Percentiles rank a stretch among this genome's conserved stretches.
Conservation (phyloP, 2,329 filamentous ascomycete genomes). For the Ustulina deusta region DNA sequence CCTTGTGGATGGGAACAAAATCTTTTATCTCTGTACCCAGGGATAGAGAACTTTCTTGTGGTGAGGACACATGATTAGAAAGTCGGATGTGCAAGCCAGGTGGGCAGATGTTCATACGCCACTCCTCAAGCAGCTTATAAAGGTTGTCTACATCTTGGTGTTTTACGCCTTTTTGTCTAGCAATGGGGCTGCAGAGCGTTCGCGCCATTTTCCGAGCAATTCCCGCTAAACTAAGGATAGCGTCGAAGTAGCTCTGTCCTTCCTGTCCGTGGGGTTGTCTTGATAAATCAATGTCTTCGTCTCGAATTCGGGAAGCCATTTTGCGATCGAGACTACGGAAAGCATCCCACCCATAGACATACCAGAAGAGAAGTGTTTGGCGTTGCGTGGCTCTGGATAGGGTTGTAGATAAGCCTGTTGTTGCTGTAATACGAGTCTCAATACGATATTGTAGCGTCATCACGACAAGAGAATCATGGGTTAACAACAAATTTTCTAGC, state of each 20-base stretch:
- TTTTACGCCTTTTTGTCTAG: slow-evolving; percentile 24
- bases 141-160: slow-evolving; percentile 25
- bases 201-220: slow-evolving; percentile 28
- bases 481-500: slow-evolving; percentile 27
- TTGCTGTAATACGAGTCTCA: slow-evolving; percentile 7
- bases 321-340: slow-evolving; percentile 29
- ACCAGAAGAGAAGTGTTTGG: slow-evolving; percentile 30
- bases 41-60: background rate
- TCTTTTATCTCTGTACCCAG: slow-evolving; percentile 3
- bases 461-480: slow-evolving; percentile 33
- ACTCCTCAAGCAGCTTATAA: slow-evolving; percentile 33
- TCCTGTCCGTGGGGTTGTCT: slow-evolving; percentile 9
- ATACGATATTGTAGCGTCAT: slow-evolving; percentile 34
- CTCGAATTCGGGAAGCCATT: slow-evolving; percentile 29
- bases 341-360: slow-evolving; percentile 31
- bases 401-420: slow-evolving; percentile 2
- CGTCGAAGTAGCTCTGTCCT: slow-evolving; percentile 31
- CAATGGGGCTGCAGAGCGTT: slow-evolving; percentile 20
- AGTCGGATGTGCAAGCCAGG: slow-evolving; percentile 5
- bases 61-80: background rate
- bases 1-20: slow-evolving; percentile 17
- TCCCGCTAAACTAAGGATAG: slow-evolving; percentile 28
- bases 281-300: slow-evolving; percentile 30
- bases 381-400: slow-evolving; percentile 26
- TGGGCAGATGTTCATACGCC: slow-evolving; percentile 26